Evolutionary conservation across 805 yeast species (phyloP), one percentile per base, ranked within the genome.

Genomic region (Diddensiella santjacobensis): DNA sequence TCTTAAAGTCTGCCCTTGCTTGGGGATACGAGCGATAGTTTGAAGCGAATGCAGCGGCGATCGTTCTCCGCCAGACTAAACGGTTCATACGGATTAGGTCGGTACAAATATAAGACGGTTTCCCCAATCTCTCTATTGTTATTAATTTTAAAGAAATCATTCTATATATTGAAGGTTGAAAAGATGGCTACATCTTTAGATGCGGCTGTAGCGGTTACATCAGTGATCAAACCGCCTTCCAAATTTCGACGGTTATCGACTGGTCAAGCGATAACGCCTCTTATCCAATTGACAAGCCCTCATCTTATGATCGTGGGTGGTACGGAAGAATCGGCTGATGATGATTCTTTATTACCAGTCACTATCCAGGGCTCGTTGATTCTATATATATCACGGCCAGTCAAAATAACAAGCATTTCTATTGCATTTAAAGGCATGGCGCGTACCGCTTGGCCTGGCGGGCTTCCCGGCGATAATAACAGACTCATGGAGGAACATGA

Each of bases 381-480:
- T 26, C 31, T 26, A 8, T 26, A 26, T 13, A 13, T 26, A 26
- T 26, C 31, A 26, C 31, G 31, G 8, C 31, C 31, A 8, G 31
- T 26, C 31, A 35, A 35, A 15, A 35, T 35, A 8, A 13, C 15
- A 17, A 6, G 17, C 17, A 35, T 35, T n/a, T 35, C 18, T 13
- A 35, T 35, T 6, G 10, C 20, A 35, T 35, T 35, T 17, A 35
- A 35, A 35, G 38, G 38, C 10, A 8, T 35, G 18, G 38, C 38
- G 20, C 38, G 38, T 17, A 35, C 38, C 8, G 38, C 15, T 8
- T 35, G 38, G 38, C 38, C 38, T 6, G 38, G 38, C 8, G 38
- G 38, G 15, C 15, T 35, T 8, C 38, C 38, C 6, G 6, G 17
- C 20, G 38, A 35, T 35, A 35, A 17, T 8, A 13, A n/a, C 8